Percentiles rank a stretch among this genome's conserved stretches.
Evolutionary conservation across 352 stramenopile species (phyloP).

Genomic region (Phytophthora quininea): DNA sequence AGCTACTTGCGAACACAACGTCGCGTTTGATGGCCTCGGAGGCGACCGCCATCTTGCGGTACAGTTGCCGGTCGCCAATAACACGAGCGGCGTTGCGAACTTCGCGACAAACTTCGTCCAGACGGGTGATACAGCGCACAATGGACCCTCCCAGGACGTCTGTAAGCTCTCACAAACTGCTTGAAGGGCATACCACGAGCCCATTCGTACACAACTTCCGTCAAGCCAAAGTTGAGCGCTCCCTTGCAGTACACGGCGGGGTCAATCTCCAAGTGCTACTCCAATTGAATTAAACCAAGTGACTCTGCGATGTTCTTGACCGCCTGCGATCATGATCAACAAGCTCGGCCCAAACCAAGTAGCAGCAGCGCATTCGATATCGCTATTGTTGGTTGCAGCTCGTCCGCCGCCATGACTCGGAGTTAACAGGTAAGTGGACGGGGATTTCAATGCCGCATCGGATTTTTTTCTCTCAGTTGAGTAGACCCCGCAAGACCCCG

Average conservation of each 20-base stretch:
- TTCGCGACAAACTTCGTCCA: constrained; percentile 98
- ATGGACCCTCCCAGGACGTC: constrained; percentile 98
- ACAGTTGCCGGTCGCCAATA: constrained; percentile 95
- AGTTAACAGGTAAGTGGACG: no score
- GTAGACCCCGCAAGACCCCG: no score
- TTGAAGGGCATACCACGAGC: constrained; percentile 97
- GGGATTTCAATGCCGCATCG: no score
- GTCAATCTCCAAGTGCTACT: constrained; percentile 89
- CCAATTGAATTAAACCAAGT: constrained; percentile 80
- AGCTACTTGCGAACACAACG: constrained; percentile 97
- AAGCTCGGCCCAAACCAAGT: no score
- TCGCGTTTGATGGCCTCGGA: constrained; percentile 97
- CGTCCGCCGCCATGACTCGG: no score
- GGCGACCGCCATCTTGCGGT: constrained; percentile 97
- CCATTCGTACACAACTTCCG: constrained; percentile 98
- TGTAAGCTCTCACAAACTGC: constrained; percentile 94
- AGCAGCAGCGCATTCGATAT: no score
- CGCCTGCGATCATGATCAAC: constrained; percentile 48
- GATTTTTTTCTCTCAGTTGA: no score
- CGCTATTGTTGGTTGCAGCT: no score
- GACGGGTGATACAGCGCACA: constrained; percentile 95
- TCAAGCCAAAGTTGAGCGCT: constrained; percentile 95
- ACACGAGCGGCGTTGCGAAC: constrained; percentile 95
- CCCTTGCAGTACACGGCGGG: constrained; percentile 91
- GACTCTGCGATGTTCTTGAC: constrained; percentile 89